Evolutionary conservation across 257 asterid species (phyloP), one percentile per base, ranked within the genome.

Genomic region (Vinca minor): DNA sequence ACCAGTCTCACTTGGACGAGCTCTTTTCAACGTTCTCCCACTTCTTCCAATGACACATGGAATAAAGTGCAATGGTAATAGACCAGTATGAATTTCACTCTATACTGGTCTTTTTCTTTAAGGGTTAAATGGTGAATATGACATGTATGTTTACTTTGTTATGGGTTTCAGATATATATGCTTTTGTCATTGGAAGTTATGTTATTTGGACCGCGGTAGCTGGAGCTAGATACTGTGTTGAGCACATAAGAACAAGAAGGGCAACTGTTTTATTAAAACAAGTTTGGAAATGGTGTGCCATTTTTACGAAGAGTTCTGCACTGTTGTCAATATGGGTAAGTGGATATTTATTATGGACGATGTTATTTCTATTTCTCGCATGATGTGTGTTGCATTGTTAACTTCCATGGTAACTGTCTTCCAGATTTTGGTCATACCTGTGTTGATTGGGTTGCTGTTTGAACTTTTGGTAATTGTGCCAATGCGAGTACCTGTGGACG

Each of bases 391-490:
- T 69, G 28, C 66, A 34, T 59, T 38, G 14, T 34, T 48, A 44
- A 47, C 54, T 29, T 45, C 41, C 52, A 15, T 42, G 29, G n/a
- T 25, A 23, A 15, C 18, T 66, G 9, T 71, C 23, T 72, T 77
- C 69, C 89, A 92, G 98, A 83, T 92, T 21, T 83, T 89, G 29
- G 87, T 92, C 61, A 92, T 92, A 68, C 98, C 97, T 1, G 94
- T 92, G 57, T 66, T 92, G 64, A 92, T 92, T 26, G 98, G 98
- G 59, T 79, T 92, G 77, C 92, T 92, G 50, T 92, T 92, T 69
- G 98, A 92, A 76, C 97, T 92, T 64, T 84, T 92, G 71, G 96
- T 92, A 9, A 92, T 92, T 62, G 95, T 92, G 67, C 98, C 98
- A 11, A 92, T 92, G 97, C 87, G 97, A 66, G 98, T 89, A 39